Conservation (phyloP, 768 basidiomycete species). For the Mycena venus region DNA sequence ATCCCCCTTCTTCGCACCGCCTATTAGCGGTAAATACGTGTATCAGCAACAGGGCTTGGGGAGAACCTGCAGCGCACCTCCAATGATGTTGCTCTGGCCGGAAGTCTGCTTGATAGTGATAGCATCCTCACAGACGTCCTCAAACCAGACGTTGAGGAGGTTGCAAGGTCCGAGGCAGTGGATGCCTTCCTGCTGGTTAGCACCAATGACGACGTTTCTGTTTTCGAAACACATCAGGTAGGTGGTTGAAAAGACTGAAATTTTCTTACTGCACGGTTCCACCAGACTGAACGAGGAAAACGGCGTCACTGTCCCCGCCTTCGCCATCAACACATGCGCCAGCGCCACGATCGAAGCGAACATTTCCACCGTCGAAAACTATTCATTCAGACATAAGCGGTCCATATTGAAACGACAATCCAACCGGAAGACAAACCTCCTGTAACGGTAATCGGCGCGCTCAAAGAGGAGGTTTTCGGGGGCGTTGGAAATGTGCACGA, state of each 20-base stretch:
- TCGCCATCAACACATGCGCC: slow-evolving; percentile 14
- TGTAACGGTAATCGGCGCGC: slow-evolving; percentile 19
- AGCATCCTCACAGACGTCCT: slow-evolving; percentile 44
- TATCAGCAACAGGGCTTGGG: background rate
- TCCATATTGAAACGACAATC: background rate
- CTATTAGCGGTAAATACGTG: background rate
- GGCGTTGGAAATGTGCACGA: slow-evolving; percentile 25
- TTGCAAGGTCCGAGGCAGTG: slow-evolving; percentile 34
- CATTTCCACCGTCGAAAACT: slow-evolving; percentile 23
- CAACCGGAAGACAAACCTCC: background rate
- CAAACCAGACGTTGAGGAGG: slow-evolving; percentile 39
- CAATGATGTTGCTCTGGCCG: slow-evolving; percentile 22
- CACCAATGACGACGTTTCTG: slow-evolving; percentile 25
- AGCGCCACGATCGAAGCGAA: slow-evolving; percentile 23
- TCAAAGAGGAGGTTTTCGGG: slow-evolving; percentile 19
- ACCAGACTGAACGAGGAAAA: slow-evolving; percentile 27
- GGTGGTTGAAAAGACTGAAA: background rate
- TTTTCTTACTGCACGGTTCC: slow-evolving; percentile 12
- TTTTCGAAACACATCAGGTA: background rate
- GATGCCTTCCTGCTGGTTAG: slow-evolving; percentile 26
- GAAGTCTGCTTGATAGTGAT: slow-evolving; percentile 33
- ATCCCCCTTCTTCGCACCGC: background rate
- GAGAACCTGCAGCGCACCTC: slow-evolving; percentile 1
- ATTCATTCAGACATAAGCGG: background rate
- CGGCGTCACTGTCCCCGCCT: slow-evolving; percentile 26